A percentile compares a stretch with the other conserved stretches of the same genome.
Conservation (phyloP, 208 protist genomes). For the Angomonas deanei region DNA sequence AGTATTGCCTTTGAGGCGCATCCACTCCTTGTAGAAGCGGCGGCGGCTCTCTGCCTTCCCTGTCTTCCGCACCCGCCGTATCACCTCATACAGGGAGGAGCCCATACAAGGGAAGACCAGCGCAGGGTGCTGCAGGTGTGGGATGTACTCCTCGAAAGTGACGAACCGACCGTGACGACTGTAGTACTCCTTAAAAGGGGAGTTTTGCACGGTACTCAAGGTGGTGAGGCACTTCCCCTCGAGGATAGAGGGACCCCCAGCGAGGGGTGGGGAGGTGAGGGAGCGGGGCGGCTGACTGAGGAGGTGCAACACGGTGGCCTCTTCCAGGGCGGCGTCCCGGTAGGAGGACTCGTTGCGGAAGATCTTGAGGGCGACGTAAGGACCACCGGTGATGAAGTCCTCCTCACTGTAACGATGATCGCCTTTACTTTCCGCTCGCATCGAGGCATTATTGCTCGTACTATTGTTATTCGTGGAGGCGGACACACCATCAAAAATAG, state of each 20-base stretch:
- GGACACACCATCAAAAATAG: constrained; percentile 13
- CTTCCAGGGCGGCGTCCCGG: constrained; percentile 68
- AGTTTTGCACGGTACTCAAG: constrained; percentile 25
- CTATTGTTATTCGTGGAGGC: neutral
- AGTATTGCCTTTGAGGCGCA: neutral
- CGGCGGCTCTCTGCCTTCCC: neutral
- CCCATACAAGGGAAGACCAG: constrained; percentile 73
- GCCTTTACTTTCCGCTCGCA: neutral
- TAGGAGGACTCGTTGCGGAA: constrained; percentile 69
- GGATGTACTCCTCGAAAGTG: constrained; percentile 49
- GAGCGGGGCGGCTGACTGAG: constrained; percentile 25
- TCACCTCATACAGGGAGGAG: constrained; percentile 49
- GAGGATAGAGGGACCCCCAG: constrained; percentile 16
- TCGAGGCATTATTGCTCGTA: neutral
- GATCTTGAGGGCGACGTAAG: constrained; percentile 62
- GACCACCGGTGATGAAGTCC: constrained; percentile 5
- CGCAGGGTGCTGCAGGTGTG: constrained; percentile 63
- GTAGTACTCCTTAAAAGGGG: constrained; percentile 33
- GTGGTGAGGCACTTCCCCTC: constrained; percentile 25
- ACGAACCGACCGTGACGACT: constrained; percentile 51
- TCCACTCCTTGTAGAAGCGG: neutral
- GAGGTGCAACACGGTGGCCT: constrained; percentile 40
- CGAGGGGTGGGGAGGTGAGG: constrained; percentile 14
- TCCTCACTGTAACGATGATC: neutral
- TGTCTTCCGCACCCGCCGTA: constrained; percentile 28